Evolutionary conservation across 2,329 filamentous ascomycete species (phyloP).

Genomic region (Trichoderma guizhouense): DNA sequence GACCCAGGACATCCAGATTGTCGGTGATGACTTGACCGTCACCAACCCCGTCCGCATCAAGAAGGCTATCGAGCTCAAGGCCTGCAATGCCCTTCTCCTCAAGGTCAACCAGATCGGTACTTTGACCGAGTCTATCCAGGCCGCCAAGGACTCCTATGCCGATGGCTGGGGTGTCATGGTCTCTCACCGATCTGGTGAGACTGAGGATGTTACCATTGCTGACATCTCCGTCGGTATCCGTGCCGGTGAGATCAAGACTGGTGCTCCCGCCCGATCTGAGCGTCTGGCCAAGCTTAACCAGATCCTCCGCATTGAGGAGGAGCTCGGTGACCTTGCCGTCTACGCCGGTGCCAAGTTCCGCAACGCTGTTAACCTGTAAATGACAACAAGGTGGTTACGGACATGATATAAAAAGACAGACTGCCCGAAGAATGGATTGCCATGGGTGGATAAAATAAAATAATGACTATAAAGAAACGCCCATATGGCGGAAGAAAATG

Average conservation of each 20-base stretch:
- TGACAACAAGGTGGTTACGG: neutral
- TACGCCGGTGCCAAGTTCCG: constrained; percentile 94
- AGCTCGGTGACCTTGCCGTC: constrained; percentile 86
- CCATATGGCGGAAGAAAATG: constrained; percentile 8
- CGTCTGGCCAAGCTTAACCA: constrained; percentile 99
- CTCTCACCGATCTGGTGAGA: constrained; percentile 98
- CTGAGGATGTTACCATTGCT: constrained; percentile 98
- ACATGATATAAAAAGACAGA: neutral
- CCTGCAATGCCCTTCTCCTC: constrained; percentile 94
- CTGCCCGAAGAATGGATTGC: neutral
- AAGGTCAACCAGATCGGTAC: constrained; percentile 99
- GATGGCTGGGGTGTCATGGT: constrained; percentile 99
- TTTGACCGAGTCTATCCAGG: constrained; percentile 97
- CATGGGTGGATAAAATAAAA: constrained; percentile 3
- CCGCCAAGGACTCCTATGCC: constrained; percentile 95
- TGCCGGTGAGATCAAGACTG: constrained; percentile 97
- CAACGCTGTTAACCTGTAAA: constrained; percentile 81
- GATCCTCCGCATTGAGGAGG: constrained; percentile 99
- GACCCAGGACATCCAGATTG: constrained; percentile 96
- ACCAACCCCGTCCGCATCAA: constrained; percentile 99
- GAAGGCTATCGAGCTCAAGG: constrained; percentile 99
- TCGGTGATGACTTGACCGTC: constrained; percentile 97
- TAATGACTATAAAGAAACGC: constrained; percentile 12
- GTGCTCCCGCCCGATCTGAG: constrained; percentile 93
- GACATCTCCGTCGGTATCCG: constrained; percentile 97